A percentile compares a stretch with the other conserved stretches of the same genome.
Conservation (phyloP, 2,329 filamentous ascomycete genomes). For the Mycosphaerella sp. region DNA sequence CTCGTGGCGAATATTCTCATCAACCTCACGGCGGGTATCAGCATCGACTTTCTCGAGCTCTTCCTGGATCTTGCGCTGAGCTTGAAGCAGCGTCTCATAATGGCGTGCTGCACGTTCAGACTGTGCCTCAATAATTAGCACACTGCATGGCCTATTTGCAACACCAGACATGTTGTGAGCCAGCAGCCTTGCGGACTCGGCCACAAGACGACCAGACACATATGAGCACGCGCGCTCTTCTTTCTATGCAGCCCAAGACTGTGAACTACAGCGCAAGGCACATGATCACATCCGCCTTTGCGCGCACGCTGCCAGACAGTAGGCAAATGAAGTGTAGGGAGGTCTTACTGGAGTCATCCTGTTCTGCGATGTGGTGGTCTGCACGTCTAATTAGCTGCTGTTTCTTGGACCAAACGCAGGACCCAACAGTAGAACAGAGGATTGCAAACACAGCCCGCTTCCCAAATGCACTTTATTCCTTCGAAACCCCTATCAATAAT, state of each 20-base stretch:
- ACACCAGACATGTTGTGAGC: background rate
- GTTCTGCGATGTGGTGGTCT: conserved; percentile 42
- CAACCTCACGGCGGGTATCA: conserved; percentile 73
- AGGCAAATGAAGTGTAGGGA: background rate
- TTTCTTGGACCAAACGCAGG: background rate
- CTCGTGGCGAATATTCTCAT: conserved; percentile 78
- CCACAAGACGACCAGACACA: background rate
- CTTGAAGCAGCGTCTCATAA: conserved; percentile 84
- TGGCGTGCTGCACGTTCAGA: conserved; percentile 90
- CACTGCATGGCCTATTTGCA: background rate
- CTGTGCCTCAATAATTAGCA: conserved; percentile 44
- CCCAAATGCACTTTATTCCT: background rate
- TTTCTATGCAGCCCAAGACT: background rate
- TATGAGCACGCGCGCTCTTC: background rate
- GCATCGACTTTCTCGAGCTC: conserved; percentile 87
- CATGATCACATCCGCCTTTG: background rate
- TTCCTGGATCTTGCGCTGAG: conserved; percentile 81
- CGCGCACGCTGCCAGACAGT: background rate
- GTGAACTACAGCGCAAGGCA: background rate
- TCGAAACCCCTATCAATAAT: background rate
- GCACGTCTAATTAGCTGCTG: conserved; percentile 1
- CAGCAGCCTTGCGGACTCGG: background rate
- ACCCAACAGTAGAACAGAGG: background rate
- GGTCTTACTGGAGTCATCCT: conserved; percentile 69
- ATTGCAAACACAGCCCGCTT: background rate